Evolutionary conservation across 257 asterid genomes (phyloP).

Genomic region (Buddleja alternifolia): DNA sequence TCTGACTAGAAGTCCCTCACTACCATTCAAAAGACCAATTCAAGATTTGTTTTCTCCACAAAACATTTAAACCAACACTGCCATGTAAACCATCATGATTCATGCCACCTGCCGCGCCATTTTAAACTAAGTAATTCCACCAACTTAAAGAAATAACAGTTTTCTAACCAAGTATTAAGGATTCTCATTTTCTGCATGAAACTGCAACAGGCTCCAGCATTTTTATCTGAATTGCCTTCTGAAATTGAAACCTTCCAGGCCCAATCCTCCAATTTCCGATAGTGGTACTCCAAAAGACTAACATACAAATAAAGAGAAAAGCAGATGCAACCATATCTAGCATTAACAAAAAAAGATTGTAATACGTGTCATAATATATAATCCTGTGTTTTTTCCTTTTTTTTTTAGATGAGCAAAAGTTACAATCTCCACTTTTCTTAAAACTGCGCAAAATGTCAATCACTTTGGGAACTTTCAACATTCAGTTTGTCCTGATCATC

Average conservation of each 20-base stretch:
- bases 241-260: not conserved
- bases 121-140: not conserved
- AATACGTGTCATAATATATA: too few relatives aligned
- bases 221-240: conserved; percentile 1
- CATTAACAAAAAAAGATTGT: too few relatives aligned
- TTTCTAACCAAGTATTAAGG: not conserved
- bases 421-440: too few relatives aligned
- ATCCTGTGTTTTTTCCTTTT: too few relatives aligned
- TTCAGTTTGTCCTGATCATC: too few relatives aligned
- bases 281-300: not conserved
- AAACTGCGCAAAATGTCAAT: too few relatives aligned
- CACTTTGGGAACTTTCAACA: too few relatives aligned
- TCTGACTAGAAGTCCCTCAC: not conserved
- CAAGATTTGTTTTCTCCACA: not conserved
- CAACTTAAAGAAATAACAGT: not conserved
- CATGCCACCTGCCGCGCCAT: not conserved
- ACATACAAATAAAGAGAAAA: too few relatives aligned
- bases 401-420: too few relatives aligned
- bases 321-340: too few relatives aligned
- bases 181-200: not conserved
- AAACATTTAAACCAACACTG: conserved; percentile 1
- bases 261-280: not conserved
- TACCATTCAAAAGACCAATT: not conserved
- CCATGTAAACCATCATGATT: conserved; percentile 1
- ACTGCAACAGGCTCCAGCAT: not conserved